phyloP scores from a whole-genome alignment of 352 stramenopile species.

The Phytophthora constricta region DNA sequence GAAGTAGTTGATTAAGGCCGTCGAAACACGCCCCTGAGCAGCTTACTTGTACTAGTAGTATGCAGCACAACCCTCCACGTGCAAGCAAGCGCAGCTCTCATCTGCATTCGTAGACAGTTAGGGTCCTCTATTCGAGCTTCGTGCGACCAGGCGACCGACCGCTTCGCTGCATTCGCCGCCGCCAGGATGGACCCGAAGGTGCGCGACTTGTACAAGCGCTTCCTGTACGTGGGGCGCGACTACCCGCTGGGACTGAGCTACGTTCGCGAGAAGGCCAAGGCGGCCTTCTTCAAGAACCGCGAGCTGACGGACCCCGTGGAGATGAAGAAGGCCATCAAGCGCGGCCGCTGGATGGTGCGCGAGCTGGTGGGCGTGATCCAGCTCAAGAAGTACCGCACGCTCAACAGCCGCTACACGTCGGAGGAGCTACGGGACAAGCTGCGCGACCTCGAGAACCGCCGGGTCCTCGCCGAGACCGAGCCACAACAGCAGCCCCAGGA shows the following conservation, averaged over 20 bases:
- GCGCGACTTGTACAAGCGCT: slow-evolving; percentile 95
- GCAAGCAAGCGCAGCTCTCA: too few species aligned
- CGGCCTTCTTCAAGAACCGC: slow-evolving; percentile 89
- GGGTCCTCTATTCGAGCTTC: too few species aligned
- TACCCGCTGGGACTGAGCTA: slow-evolving; percentile 94
- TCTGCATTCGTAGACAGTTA: too few species aligned
- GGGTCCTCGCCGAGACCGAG: slow-evolving; percentile 25
- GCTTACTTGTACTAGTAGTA: too few species aligned
- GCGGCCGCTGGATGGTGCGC: slow-evolving; percentile 93
- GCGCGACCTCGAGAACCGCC: slow-evolving; percentile 54
- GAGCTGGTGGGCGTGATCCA: slow-evolving; percentile 98
- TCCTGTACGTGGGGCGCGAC: slow-evolving; percentile 93
- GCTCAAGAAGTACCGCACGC: slow-evolving; percentile 97
- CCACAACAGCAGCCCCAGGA: too few species aligned
- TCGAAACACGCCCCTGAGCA: too few species aligned
- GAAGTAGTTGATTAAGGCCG: too few species aligned
- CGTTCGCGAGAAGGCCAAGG: slow-evolving; percentile 93
- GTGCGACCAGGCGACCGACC: too few species aligned
- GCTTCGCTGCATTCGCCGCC: too few species aligned
- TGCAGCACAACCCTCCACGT: too few species aligned
- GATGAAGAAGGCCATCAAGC: slow-evolving; percentile 93
- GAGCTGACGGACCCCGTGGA: slow-evolving; percentile 70
- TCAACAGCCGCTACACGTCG: slow-evolving; percentile 93
- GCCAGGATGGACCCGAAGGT: slow-evolving; percentile 92
- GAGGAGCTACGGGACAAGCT: slow-evolving; percentile 76